Percentiles rank a stretch among this genome's conserved stretches.
Evolutionary conservation across 2,329 filamentous ascomycete genomes (phyloP).

Genomic region (Leptographium flavum): DNA sequence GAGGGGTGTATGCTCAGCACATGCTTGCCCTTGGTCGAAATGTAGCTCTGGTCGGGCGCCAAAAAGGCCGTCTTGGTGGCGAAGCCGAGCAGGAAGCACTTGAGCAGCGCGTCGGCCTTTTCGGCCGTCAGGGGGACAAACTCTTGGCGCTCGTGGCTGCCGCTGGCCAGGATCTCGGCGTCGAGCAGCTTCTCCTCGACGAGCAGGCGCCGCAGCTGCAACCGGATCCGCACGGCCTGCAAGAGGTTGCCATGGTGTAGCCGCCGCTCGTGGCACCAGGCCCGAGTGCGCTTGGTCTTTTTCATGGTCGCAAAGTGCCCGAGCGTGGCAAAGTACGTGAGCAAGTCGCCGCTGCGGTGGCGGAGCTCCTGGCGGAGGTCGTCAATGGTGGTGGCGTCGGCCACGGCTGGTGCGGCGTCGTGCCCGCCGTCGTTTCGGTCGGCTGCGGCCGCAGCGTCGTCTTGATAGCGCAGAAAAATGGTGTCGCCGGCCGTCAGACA

Average conservation of each 20-base stretch:
- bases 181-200: constrained; percentile 34
- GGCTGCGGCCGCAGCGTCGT: constrained; percentile 28
- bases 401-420: no score
- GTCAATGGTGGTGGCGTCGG: constrained; percentile 25
- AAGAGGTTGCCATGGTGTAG: constrained; percentile 47
- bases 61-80: constrained; percentile 45
- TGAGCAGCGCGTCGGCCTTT: constrained; percentile 37
- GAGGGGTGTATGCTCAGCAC: constrained; percentile 47
- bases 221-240: constrained; percentile 46
- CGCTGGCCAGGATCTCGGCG: constrained; percentile 19
- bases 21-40: constrained; percentile 45
- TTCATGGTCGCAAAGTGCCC: constrained; percentile 44
- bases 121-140: constrained; percentile 41
- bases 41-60: constrained; percentile 45
- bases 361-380: constrained; percentile 40
- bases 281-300: constrained; percentile 26
- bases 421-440: constrained; percentile 28
- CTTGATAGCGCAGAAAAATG: constrained; percentile 46
- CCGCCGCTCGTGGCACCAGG: constrained; percentile 43
- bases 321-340: constrained; percentile 50
- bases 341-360: constrained; percentile 49
- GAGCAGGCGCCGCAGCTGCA: constrained; percentile 44
- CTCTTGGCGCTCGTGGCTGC: constrained; percentile 32
- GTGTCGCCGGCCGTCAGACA: constrained; percentile 50
- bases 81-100: constrained; percentile 49